Evolutionary conservation across 768 basidiomycete species (phyloP), one percentile per base, ranked within the genome.

Genomic region (Lepiota subincarnata): DNA sequence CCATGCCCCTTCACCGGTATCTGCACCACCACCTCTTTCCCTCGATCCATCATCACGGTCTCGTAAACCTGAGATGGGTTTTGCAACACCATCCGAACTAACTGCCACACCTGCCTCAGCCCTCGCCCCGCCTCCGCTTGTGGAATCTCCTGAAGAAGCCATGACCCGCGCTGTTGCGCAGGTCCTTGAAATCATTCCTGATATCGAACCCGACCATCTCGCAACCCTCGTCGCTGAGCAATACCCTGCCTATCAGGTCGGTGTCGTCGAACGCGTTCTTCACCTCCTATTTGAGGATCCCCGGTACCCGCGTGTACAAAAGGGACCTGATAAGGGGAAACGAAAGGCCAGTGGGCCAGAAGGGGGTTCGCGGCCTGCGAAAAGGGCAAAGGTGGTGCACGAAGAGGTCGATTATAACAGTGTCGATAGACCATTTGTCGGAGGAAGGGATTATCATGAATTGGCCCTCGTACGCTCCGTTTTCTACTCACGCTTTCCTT

Each of bases 181-280:
- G 38, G 73, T 89, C 26, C 70, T 86, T 35, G 86, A 88, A 60
- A 78, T 91, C 41, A 65, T 89, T 11, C 89, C 89, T 0, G 86
- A 89, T 59, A 84, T 89, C 19, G 73, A 78, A 18, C 81, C 83
- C 0, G 69, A 73, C 2, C 76, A 89, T 57, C 77, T 77, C 11
- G 62, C 73, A 19, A 56, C 64, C 1, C 78, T 88, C 28, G 62
- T 88, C 26, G 66, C 73, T 35, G 62, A 73, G 40, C 69, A 78
- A 56, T 62, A 77, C 24, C 67, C 71, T 3, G 59, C 66, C 3
- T 66, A 70, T 39, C 51, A 59, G 3, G 69, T 70, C 0, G 58
- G 70, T 12, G 75, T 80, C 38, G 72, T 82, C 35, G 78, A 86
- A 60, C 66, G 67, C 5, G 78, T 86, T 0, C 57, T 92, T 7